Conservation (phyloP, 2,329 filamentous ascomycete species). For the Esteya vermicola region DNA sequence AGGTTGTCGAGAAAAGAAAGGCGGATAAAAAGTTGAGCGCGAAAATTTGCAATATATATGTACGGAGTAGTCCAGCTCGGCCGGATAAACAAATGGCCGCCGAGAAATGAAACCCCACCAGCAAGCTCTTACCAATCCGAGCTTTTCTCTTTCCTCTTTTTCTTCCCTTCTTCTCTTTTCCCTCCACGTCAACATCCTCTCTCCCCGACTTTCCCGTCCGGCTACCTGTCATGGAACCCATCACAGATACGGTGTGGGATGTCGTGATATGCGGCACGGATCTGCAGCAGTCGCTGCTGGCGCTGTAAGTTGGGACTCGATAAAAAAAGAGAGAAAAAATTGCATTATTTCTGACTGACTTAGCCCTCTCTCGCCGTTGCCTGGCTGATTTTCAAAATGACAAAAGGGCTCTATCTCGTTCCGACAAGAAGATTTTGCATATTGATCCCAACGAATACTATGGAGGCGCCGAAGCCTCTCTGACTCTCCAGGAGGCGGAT, state of each 20-base stretch:
- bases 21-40: constrained; percentile 3
- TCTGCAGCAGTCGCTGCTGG: constrained; percentile 64
- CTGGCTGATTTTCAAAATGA: not conserved
- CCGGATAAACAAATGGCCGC: constrained; percentile 6
- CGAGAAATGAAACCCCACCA: not conserved
- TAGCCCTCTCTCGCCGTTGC: constrained; percentile 25
- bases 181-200: not conserved
- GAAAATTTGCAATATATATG: not conserved
- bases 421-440: constrained; percentile 81
- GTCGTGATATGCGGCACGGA: constrained; percentile 67
- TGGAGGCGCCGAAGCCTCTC: constrained; percentile 70
- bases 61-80: not conserved
- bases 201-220: not conserved
- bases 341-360: constrained; percentile 53
- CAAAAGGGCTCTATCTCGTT: constrained; percentile 79
- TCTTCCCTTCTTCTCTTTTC: not conserved
- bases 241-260: constrained; percentile 65
- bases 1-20: constrained; percentile 20
- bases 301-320: constrained; percentile 15
- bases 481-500: constrained; percentile 71
- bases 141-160: not conserved
- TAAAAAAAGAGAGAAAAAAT: too few species aligned
- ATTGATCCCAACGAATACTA: constrained; percentile 82
- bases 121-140: not conserved
- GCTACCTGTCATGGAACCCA: constrained; percentile 49